These are phyloP conservation scores for Apodospora peruviana DNA, from an alignment of 495 filamentous ascomycete species.

Conservation along the genomic window DNA sequence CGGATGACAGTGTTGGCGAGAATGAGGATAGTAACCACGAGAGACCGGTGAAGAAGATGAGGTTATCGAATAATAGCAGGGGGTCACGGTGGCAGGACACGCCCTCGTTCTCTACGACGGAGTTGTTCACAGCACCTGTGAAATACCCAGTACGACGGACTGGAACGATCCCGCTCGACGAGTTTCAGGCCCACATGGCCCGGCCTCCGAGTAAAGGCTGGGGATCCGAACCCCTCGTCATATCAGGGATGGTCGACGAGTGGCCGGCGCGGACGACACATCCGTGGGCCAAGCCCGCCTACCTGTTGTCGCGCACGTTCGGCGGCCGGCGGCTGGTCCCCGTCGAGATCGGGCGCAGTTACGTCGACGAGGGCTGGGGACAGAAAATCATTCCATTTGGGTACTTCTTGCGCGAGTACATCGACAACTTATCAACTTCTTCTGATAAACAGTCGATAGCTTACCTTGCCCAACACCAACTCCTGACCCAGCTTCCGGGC, in stretches of 20 bases:
- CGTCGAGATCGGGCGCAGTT: slow-evolving; percentile 82
- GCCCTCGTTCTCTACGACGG: slow-evolving; percentile 35
- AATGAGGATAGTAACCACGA: background rate
- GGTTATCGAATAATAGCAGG: slow-evolving; percentile 10
- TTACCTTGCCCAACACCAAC: slow-evolving; percentile 88
- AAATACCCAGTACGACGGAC: slow-evolving; percentile 27
- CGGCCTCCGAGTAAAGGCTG: slow-evolving; percentile 8
- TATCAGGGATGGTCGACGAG: slow-evolving; percentile 54
- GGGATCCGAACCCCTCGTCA: slow-evolving; percentile 58
- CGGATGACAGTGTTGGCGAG: background rate
- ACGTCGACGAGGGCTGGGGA: slow-evolving; percentile 81
- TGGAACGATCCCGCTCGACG: slow-evolving; percentile 46
- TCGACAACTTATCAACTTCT: slow-evolving; percentile 28
- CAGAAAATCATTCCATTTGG: slow-evolving; percentile 75
- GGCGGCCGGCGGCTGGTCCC: slow-evolving; percentile 75
- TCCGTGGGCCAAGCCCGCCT: slow-evolving; percentile 67
- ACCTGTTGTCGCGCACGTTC: slow-evolving; percentile 72
- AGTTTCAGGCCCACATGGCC: slow-evolving; percentile 60
- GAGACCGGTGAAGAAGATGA: slow-evolving; percentile 19
- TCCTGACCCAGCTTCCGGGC: slow-evolving; percentile 76
- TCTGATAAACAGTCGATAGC: slow-evolving; percentile 30
- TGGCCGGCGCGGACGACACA: slow-evolving; percentile 75
- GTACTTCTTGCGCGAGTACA: slow-evolving; percentile 59
- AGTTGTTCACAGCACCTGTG: slow-evolving; percentile 39
- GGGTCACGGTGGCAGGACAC: slow-evolving; percentile 11